A percentile compares a stretch with the other conserved stretches of the same genome.
Evolutionary conservation across 78 protist genomes (phyloP).

Genomic region (Dictyostelium discoideum): DNA sequence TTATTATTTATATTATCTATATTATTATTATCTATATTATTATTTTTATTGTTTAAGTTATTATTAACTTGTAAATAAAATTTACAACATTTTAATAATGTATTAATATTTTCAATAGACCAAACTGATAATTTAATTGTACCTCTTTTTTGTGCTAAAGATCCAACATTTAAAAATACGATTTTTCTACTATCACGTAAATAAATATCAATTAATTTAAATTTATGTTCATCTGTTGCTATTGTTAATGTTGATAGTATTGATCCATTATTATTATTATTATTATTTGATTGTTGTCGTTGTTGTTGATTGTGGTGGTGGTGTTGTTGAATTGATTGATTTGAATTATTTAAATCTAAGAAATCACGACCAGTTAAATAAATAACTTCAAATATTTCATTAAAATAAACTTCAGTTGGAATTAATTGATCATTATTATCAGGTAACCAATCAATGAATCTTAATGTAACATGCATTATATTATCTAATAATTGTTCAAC

Average conservation of each 20-base stretch:
- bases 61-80: slow-evolving; percentile 21
- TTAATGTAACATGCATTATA: slow-evolving; percentile 29
- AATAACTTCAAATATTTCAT: slow-evolving; percentile 47
- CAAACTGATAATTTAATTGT: background rate
- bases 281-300: background rate
- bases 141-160: background rate
- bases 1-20: background rate
- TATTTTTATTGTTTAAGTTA: background rate
- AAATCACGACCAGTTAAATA: slow-evolving; percentile 68
- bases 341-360: background rate
- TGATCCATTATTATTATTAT: background rate
- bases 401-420: slow-evolving; percentile 62
- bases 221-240: slow-evolving; percentile 43
- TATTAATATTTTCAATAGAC: slow-evolving; percentile 28
- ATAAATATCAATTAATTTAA: slow-evolving; percentile 66
- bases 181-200: slow-evolving; percentile 43
- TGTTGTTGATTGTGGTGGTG: background rate
- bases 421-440: background rate
- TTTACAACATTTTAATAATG: slow-evolving; percentile 14
- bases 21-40: background rate
- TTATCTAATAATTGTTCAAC: background rate
- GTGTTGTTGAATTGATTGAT: background rate
- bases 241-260: slow-evolving; percentile 10
- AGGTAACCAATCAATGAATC: slow-evolving; percentile 59
- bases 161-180: slow-evolving; percentile 22